A percentile compares a stretch with the other conserved stretches of the same genome.
These are phyloP conservation scores for Begonia masoniana DNA, from an alignment of 306 rosid genomes.

Conservation along the genomic window DNA sequence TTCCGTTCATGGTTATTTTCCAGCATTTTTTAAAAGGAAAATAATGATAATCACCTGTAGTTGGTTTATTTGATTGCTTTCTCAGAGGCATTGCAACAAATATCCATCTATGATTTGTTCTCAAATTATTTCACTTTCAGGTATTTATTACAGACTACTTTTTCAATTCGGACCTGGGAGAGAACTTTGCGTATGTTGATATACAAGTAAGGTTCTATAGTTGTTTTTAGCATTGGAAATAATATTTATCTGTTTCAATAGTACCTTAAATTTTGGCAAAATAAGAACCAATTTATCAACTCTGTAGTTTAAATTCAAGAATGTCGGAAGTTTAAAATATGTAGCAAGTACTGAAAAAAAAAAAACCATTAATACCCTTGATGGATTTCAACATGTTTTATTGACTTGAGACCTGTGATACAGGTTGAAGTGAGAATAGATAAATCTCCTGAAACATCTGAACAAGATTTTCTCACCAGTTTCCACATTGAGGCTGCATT, in stretches of 20 bases:
- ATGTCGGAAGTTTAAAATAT: neutral
- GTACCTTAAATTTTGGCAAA: too few relatives aligned
- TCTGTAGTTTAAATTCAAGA: too few relatives aligned
- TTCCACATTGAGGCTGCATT: slow-evolving; percentile 58
- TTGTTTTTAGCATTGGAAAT: too few relatives aligned
- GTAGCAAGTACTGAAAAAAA: neutral
- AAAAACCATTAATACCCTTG: too few relatives aligned
- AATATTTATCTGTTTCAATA: too few relatives aligned
- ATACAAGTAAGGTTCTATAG: slow-evolving; percentile 39
- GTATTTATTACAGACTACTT: slow-evolving; percentile 74
- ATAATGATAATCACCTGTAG: too few relatives aligned
- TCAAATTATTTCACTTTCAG: slow-evolving; percentile 24
- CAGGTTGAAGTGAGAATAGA: slow-evolving; percentile 91
- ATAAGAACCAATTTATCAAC: too few relatives aligned
- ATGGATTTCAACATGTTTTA: too few relatives aligned
- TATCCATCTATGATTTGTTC: neutral
- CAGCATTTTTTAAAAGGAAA: too few relatives aligned
- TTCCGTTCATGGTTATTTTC: too few relatives aligned
- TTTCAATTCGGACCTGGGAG: slow-evolving; percentile 63
- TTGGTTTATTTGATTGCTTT: too few relatives aligned
- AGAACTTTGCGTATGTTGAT: slow-evolving; percentile 64
- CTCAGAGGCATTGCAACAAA: too few relatives aligned
- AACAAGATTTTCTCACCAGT: slow-evolving; percentile 42
- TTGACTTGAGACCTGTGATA: neutral
- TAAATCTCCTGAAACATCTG: slow-evolving; percentile 43